These are phyloP conservation scores for Cercophora sp. DNA, from an alignment of 495 filamentous ascomycete species.

Conservation along the genomic window DNA sequence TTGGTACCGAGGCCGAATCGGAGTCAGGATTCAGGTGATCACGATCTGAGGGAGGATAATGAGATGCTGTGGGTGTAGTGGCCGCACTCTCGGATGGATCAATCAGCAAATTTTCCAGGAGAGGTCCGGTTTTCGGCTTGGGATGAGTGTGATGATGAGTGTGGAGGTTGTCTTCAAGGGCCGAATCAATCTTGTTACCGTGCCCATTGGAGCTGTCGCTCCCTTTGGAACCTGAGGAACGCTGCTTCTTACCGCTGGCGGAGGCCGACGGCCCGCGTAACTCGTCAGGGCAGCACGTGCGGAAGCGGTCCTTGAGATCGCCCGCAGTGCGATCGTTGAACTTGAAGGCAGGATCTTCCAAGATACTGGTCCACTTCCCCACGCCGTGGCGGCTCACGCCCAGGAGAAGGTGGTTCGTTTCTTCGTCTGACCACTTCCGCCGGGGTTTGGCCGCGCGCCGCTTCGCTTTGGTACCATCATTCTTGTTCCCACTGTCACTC, in stretches of 20 bases:
- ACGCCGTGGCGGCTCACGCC: constrained; percentile 80
- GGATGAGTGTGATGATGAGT: neutral
- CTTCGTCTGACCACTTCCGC: constrained; percentile 77
- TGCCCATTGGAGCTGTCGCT: neutral
- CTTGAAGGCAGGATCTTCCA: constrained; percentile 66
- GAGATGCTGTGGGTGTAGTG: neutral
- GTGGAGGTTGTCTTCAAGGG: neutral
- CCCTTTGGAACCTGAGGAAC: neutral
- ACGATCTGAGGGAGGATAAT: neutral
- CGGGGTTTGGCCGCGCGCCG: constrained; percentile 43
- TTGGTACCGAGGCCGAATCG: constrained; percentile 19
- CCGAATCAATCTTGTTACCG: neutral
- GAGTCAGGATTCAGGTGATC: neutral
- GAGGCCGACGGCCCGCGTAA: constrained; percentile 30
- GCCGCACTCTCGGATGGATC: constrained; percentile 19
- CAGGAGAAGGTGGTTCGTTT: constrained; percentile 70
- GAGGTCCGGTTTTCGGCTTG: constrained; percentile 34
- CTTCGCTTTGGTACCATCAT: constrained; percentile 28
- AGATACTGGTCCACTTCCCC: constrained; percentile 82
- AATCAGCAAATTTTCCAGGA: constrained; percentile 46
- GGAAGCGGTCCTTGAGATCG: constrained; percentile 83
- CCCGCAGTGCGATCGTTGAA: constrained; percentile 75
- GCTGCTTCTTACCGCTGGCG: constrained; percentile 21
- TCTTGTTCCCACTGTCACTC: constrained; percentile 18
- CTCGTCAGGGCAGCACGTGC: constrained; percentile 68